Percentiles rank a stretch among this genome's conserved stretches.
Conservation (phyloP, 169 alveolate genomes). For the Plasmodium reichenowi region DNA sequence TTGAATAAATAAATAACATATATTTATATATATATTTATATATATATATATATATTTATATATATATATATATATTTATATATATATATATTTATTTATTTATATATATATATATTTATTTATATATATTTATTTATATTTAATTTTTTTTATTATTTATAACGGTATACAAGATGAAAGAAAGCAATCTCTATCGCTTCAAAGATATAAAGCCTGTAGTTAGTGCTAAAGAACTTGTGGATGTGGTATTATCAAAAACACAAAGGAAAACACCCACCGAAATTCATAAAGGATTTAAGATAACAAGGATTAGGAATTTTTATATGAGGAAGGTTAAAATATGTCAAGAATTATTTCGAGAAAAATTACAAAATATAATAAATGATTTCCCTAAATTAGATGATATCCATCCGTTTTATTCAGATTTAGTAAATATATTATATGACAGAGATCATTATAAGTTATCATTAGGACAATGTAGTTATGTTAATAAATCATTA, state of each 20-base stretch:
- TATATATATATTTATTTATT: too few species aligned
- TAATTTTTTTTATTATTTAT: neutral
- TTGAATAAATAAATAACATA: too few species aligned
- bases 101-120: too few species aligned
- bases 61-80: too few species aligned
- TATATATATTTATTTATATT: too few species aligned
- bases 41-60: too few species aligned
- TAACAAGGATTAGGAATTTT: slow-evolving; percentile 97
- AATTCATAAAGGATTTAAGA: slow-evolving; percentile 97
- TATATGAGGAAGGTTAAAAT: slow-evolving; percentile 99
- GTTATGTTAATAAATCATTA: slow-evolving; percentile 93
- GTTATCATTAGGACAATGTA: slow-evolving; percentile 98
- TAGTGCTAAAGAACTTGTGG: slow-evolving; percentile 93
- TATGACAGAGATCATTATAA: slow-evolving; percentile 99
- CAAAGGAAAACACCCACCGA: slow-evolving; percentile 99
- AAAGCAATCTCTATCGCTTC: slow-evolving; percentile 74
- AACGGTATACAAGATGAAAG: slow-evolving; percentile 16
- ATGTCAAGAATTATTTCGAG: slow-evolving; percentile 95
- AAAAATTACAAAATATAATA: slow-evolving; percentile 94
- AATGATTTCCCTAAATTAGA: slow-evolving; percentile 98
- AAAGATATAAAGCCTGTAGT: slow-evolving; percentile 95
- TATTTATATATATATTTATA: neutral
- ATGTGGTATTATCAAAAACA: slow-evolving; percentile 96
- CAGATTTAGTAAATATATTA: slow-evolving; percentile 97
- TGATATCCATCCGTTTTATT: slow-evolving; percentile 99